Base-by-base conservation (phyloP, 805 yeast species). In the Dipodascus geniculatus region DNA sequence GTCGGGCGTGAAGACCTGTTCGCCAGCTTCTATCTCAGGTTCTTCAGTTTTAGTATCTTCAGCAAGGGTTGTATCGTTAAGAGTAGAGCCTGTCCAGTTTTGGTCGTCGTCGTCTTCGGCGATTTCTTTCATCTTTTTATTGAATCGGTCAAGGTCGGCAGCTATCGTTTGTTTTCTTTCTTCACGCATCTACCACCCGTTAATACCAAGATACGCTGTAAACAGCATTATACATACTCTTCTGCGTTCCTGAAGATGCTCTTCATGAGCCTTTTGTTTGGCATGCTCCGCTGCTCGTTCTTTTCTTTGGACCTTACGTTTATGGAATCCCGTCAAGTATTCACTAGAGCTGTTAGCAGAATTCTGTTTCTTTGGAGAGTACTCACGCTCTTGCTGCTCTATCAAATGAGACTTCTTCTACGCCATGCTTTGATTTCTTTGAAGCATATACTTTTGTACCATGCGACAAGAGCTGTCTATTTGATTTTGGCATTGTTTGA, bases 241-340 rank as follows among this genome's bases (percentile, higher is more conserved):
- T 59, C 81, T 79, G 56, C 97, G 78, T 63, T 87, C 96, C 60
- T 85, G 95, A 9, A 88, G 74, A 61, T 79, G 79, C 1, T 81
- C 81, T 58, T 79, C 71, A 54, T 90, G 75, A 3, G 84, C 93
- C 64, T 83, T 86, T 65, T 90, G 96, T 60, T 83, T 82, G 51
- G 78, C 79, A 61, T 74, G 81, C 56, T 79, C 87, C 60, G 80
- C 81, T 0, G 97, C 98, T 58, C 83, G 82, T 71, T 88, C 90
- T 70, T 86, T 85, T 67, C 98, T 78, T 63, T 86, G 86, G 17
- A 91, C 66, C 66, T 91, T 91, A 64, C 99, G 79, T 71, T 91
- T 91, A 68, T 93, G 98, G 68, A 91, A 91, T 44, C 99, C 99
- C 2, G 97, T 91, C 60, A 91, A 71, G 67, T 82, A 91, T 56